phyloP scores from a whole-genome alignment of 2,329 filamentous ascomycete species.

The Dendrostoma leiphaemia region DNA sequence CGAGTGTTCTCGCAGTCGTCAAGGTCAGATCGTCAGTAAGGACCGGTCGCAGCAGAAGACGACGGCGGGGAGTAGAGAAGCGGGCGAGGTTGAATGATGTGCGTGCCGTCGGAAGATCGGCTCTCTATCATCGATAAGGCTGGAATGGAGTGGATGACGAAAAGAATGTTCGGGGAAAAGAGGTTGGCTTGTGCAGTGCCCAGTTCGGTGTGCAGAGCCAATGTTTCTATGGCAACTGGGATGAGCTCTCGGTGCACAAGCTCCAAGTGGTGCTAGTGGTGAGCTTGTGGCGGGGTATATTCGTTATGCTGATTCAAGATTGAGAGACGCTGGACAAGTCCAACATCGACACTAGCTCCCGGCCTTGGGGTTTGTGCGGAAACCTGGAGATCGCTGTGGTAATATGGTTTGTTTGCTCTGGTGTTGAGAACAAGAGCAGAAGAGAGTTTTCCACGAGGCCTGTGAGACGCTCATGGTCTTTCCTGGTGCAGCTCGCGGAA shows the following conservation, averaged over 20 bases:
- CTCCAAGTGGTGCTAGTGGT: neutral
- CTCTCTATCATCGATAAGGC: slow-evolving; percentile 2
- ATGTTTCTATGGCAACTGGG: slow-evolving; percentile 1
- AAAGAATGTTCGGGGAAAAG: neutral
- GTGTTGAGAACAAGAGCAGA: no score
- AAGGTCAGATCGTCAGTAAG: neutral
- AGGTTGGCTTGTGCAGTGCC: neutral
- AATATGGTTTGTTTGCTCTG: no score
- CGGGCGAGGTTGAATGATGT: neutral
- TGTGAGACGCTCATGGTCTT: no score
- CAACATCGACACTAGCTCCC: no score
- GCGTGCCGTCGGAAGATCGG: neutral
- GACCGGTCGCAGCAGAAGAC: neutral
- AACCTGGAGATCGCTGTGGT: no score
- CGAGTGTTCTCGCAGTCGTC: neutral
- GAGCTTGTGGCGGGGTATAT: neutral
- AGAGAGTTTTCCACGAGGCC: no score
- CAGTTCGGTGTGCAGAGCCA: neutral
- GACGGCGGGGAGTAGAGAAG: neutral
- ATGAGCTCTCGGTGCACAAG: neutral
- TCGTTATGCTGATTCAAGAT: no score
- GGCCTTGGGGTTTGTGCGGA: no score
- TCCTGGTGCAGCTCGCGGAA: no score
- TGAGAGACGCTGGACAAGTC: no score
- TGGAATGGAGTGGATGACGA: slow-evolving; percentile 11